Conservation (phyloP, 768 basidiomycete species). For the Wakefieldia striispora region DNA sequence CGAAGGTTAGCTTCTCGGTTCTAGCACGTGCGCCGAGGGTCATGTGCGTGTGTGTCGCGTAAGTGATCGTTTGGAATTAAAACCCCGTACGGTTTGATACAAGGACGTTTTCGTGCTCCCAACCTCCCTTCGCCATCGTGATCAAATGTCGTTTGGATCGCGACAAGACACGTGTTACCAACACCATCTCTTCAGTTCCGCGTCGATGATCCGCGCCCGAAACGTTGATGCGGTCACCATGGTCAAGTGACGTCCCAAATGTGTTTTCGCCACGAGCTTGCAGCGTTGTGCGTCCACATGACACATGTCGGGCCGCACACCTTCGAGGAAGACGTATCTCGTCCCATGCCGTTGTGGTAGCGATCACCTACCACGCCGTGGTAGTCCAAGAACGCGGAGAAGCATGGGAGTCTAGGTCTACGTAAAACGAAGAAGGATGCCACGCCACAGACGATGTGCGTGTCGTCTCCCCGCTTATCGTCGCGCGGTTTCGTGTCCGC, state of each 20-base stretch:
- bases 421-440: conserved; percentile 23
- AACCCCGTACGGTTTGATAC: too few relatives aligned
- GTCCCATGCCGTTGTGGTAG: conserved; percentile 1
- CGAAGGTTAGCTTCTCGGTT: too few relatives aligned
- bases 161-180: conserved; percentile 15
- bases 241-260: not conserved
- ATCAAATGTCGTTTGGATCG: too few relatives aligned
- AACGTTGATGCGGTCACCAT: too few relatives aligned
- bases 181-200: conserved; percentile 14
- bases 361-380: not conserved
- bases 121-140: too few relatives aligned
- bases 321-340: not conserved
- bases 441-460: not conserved
- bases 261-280: not conserved
- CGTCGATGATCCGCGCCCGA: conserved; percentile 14
- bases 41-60: conserved; percentile 1
- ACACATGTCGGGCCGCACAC: not conserved
- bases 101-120: too few relatives aligned
- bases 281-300: not conserved
- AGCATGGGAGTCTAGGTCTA: not conserved
- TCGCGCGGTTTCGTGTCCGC: not conserved
- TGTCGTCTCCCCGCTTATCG: conserved; percentile 4
- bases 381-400: not conserved
- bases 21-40: too few relatives aligned
- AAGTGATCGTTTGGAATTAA: not conserved